Conservation (phyloP, 345 rosid genomes). For the Aurinia saxatilis region DNA sequence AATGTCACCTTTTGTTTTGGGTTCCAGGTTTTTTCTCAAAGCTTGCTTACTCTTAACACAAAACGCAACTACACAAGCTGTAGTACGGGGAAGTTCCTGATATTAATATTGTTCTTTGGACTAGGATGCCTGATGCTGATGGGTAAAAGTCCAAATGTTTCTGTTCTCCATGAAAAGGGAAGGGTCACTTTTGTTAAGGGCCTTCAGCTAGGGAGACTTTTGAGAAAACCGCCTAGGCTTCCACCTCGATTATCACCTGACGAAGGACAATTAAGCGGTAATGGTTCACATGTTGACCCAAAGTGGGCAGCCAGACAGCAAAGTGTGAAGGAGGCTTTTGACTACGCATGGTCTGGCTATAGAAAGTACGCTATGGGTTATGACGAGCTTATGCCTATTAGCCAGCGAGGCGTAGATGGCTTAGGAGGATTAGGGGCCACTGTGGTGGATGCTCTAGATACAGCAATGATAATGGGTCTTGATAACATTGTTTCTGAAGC, state of each 20-base stretch:
- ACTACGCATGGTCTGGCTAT: conserved; percentile 94
- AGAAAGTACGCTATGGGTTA: conserved; percentile 80
- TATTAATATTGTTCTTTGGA: conserved; percentile 60
- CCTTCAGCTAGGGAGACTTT: conserved; percentile 46
- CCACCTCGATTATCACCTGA: conserved; percentile 86
- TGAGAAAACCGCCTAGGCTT: conserved; percentile 78
- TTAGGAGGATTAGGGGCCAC: conserved; percentile 99
- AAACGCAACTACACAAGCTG: conserved; percentile 58
- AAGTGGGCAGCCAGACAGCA: conserved; percentile 66
- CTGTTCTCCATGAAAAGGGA: conserved; percentile 29
- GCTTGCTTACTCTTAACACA: conserved; percentile 42
- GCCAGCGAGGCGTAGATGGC: conserved; percentile 67
- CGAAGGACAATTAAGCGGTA: conserved; percentile 35
- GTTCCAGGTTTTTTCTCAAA: conserved; percentile 64
- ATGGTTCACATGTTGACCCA: conserved; percentile 31
- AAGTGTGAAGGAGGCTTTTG: conserved; percentile 75
- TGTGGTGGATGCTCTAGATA: conserved; percentile 91
- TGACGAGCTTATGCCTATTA: conserved; percentile 92
- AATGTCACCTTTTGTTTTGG: conserved; percentile 11
- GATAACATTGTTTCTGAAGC: conserved; percentile 81
- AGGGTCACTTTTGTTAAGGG: conserved; percentile 31
- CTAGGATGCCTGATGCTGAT: conserved; percentile 52
- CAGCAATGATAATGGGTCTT: conserved; percentile 94
- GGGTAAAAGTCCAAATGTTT: conserved; percentile 35
- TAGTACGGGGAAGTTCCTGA: conserved; percentile 81